A percentile compares a stretch with the other conserved stretches of the same genome.
Evolutionary conservation across 805 yeast genomes (phyloP).

Genomic region (Saccharomycopsis vini): DNA sequence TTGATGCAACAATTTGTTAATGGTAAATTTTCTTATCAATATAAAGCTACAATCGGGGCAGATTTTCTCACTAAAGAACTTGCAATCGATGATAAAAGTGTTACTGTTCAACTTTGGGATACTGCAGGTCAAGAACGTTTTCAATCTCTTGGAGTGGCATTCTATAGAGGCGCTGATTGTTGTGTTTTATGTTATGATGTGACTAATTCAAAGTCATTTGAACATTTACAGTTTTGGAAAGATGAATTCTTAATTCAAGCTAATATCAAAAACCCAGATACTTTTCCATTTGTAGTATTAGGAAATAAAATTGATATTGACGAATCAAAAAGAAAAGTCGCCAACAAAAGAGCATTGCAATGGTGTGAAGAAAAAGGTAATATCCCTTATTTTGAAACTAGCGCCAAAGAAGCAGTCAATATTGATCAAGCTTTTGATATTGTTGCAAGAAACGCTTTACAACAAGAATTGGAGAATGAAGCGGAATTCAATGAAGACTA

Average conservation of each 20-base stretch:
- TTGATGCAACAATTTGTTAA: conserved; percentile 96
- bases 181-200: conserved; percentile 95
- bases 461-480: conserved; percentile 67
- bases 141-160: conserved; percentile 94
- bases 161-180: conserved; percentile 96
- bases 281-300: conserved; percentile 89
- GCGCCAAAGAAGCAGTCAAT: conserved; percentile 93
- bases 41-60: conserved; percentile 97
- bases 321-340: conserved; percentile 71
- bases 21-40: conserved; percentile 88
- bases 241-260: conserved; percentile 94
- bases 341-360: conserved; percentile 51
- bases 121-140: conserved; percentile 98
- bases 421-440: conserved; percentile 95
- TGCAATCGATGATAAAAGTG: conserved; percentile 61
- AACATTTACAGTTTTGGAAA: conserved; percentile 82
- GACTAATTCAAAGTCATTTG: conserved; percentile 88
- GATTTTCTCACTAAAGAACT: conserved; percentile 92
- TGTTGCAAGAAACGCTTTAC: conserved; percentile 89
- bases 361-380: conserved; percentile 61
- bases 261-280: conserved; percentile 86
- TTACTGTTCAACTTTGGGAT: conserved; percentile 80
- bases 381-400: conserved; percentile 90
- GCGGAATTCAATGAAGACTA: conserved; percentile 89
- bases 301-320: conserved; percentile 95